phyloP scores from a whole-genome alignment of 1,284 basidiomycete genomes.

The Ustilago curta region DNA sequence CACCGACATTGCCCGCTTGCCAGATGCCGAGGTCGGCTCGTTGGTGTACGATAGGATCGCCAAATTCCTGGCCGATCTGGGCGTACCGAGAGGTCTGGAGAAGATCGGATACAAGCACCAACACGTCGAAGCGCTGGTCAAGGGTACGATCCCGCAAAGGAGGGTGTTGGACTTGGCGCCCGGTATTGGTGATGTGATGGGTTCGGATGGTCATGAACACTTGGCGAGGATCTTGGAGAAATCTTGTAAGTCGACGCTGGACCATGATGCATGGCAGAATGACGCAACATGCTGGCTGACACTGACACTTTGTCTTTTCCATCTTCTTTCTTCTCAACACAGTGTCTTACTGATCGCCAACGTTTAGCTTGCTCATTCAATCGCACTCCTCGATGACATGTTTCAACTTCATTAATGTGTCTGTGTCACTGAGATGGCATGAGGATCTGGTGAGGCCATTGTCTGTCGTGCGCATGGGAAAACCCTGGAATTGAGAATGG shows the following conservation, averaged over 20 bases:
- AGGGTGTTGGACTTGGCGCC: slow-evolving; percentile 76
- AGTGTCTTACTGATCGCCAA: too few relatives aligned
- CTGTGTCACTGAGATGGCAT: too few relatives aligned
- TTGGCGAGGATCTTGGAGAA: slow-evolving; percentile 61
- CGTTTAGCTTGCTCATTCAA: too few relatives aligned
- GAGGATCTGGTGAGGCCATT: too few relatives aligned
- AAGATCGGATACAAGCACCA: slow-evolving; percentile 80
- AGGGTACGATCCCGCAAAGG: slow-evolving; percentile 87
- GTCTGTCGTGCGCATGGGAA: too few relatives aligned
- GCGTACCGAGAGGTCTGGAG: slow-evolving; percentile 87
- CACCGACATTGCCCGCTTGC: slow-evolving; percentile 73
- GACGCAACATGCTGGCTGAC: neutral
- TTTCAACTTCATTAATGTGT: too few relatives aligned
- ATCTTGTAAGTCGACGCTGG: slow-evolving; percentile 26
- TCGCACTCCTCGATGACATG: too few relatives aligned
- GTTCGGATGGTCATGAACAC: slow-evolving; percentile 71
- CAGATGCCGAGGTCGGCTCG: slow-evolving; percentile 83
- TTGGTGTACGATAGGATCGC: slow-evolving; percentile 90
- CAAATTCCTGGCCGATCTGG: slow-evolving; percentile 85
- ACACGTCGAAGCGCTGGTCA: slow-evolving; percentile 75
- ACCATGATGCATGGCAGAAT: too few relatives aligned
- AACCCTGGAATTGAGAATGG: too few relatives aligned
- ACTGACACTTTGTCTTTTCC: neutral
- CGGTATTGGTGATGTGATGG: slow-evolving; percentile 73
- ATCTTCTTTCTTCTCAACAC: neutral